phyloP scores from a whole-genome alignment of 163 green algal species.

The Trebouxiophyceae sp. region DNA sequence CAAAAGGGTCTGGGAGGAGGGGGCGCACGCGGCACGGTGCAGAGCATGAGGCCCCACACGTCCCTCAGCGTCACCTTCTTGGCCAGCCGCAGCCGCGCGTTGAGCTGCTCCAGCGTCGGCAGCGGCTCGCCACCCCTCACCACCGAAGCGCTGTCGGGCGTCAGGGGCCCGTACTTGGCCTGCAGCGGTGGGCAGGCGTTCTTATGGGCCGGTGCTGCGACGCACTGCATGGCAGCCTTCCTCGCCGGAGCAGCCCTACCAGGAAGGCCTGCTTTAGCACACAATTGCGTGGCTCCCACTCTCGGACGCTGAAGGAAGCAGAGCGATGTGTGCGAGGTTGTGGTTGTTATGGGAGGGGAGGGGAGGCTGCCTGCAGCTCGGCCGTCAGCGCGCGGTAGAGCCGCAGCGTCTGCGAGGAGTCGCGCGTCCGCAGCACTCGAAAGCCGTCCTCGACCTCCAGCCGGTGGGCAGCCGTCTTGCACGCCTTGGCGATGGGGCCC shows the following conservation, averaged over 20 bases:
- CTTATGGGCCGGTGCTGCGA: not conserved
- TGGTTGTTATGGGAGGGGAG: no score
- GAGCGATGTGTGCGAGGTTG: no score
- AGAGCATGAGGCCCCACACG: constrained; percentile 53
- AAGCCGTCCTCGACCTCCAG: constrained; percentile 52
- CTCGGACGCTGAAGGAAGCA: no score
- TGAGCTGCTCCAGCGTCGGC: constrained; percentile 19
- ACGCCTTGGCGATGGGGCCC: constrained; percentile 10
- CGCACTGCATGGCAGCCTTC: not conserved
- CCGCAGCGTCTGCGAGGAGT: constrained; percentile 27
- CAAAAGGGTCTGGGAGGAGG: no score
- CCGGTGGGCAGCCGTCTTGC: constrained; percentile 28
- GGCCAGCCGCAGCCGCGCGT: not conserved
- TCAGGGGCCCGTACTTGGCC: constrained; percentile 23
- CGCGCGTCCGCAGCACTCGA: constrained; percentile 37
- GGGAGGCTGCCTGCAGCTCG: not conserved
- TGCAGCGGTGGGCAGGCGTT: constrained; percentile 5
- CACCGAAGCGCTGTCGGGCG: not conserved
- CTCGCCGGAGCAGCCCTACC: not conserved
- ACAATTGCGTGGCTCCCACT: not conserved
- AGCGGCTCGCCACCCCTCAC: constrained; percentile 3
- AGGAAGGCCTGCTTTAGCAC: not conserved
- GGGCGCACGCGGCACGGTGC: constrained; percentile 28
- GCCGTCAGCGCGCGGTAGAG: constrained; percentile 34
- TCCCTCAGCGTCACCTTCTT: constrained; percentile 35